These are phyloP conservation scores for Paramecium primaurelia DNA, from an alignment of 73 alveolate species.

Conservation along the genomic window DNA sequence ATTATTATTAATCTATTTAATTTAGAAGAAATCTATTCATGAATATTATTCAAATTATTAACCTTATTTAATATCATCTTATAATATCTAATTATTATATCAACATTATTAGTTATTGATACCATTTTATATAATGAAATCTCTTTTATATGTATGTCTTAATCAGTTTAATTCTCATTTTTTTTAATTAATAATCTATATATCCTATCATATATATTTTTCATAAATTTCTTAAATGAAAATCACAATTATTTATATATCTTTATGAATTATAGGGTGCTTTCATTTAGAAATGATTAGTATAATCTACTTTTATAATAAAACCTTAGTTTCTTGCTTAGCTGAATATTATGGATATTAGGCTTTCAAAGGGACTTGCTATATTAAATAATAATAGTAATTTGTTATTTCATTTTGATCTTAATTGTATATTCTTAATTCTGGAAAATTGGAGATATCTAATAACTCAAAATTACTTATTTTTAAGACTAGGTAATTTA, in stretches of 20 bases:
- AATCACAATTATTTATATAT: background rate
- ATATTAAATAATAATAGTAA: background rate
- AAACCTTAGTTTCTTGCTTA: background rate
- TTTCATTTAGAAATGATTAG: background rate
- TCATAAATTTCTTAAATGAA: background rate
- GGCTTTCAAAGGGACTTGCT: background rate
- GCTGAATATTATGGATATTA: background rate
- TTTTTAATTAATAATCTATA: background rate
- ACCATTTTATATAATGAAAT: no score
- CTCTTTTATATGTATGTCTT: no score
- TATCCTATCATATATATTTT: background rate
- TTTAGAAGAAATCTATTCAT: background rate
- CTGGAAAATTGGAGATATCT: no score
- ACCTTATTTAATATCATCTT: no score
- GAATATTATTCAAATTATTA: no score
- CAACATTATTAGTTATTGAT: no score
- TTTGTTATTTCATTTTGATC: background rate
- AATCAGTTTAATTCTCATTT: background rate
- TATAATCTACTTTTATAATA: background rate
- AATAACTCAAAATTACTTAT: no score
- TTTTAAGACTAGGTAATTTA: no score
- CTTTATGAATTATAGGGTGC: background rate
- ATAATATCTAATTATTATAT: no score
- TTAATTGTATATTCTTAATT: background rate
- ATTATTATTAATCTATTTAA: background rate